Base-by-base conservation (phyloP, 371 early-diverging fungal genomes). In the Mortierella polycephala region DNA sequence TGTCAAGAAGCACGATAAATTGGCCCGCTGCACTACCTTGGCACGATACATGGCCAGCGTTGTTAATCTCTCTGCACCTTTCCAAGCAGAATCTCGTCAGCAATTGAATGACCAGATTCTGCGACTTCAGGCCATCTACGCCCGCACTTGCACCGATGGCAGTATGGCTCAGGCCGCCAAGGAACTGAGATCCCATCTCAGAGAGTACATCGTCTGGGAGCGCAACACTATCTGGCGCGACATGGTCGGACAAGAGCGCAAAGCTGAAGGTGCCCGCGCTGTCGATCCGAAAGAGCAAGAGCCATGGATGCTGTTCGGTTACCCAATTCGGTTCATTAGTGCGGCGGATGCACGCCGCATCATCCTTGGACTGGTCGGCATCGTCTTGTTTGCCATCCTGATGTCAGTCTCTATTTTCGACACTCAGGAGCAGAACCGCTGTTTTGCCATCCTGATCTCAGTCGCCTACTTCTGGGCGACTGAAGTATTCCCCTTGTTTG, bases 1-100 rank as follows among this genome's bases (percentile, higher is more conserved):
- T 61, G 83, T 99, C 45, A 98, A 98, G 83, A 98, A 99, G 83
- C 96, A 94, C 75, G 99, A 99, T 85, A 99, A 98, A 82, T 91
- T 94, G 20, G 91, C 94, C 6, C 74, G 83, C 64, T 57, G 68
- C 59, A 56, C 58, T 6, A 62, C 74, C 13, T 57, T 83, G 56
- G 18, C 41, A n/a, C 52, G 60, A 12, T 93, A 92, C 75, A 81
- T 92, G 74, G 80, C 83, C 42, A 83, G 84, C 57, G 88, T 87
- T 63, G 91, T 94, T 0, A 84, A 87, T 52, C 74, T 80, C 7
- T 81, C 89, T 1, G 81, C 84, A 4, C 89, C 92, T 2, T 94
- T 91, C 75, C 83, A 83, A 58, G 61, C 81, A n/a, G 83, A 85
- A 39, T 87, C 90, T 5, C 83, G 83, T 37, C 77, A 85, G 37